Evolutionary conservation across 257 asterid genomes (phyloP).

Genomic region (Fraxinus pennsylvanica): DNA sequence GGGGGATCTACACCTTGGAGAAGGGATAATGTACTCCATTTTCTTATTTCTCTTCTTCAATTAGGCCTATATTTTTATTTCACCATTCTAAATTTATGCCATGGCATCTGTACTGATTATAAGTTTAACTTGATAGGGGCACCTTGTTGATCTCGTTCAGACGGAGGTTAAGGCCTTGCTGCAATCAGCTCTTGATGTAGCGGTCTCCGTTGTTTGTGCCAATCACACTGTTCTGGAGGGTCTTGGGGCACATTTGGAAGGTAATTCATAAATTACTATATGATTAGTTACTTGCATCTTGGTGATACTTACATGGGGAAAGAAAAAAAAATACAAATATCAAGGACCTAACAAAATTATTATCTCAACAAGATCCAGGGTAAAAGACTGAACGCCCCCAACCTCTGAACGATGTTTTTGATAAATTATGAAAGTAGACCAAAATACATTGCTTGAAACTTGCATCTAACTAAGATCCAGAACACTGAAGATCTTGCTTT

Average conservation of each 20-base stretch:
- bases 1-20: constrained; percentile 85
- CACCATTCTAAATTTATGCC: not conserved
- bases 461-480: not conserved
- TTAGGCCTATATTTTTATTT: not conserved
- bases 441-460: not conserved
- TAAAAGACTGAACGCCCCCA: not conserved
- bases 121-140: constrained; percentile 59
- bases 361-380: not conserved
- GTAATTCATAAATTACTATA: constrained; percentile 33
- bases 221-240: constrained; percentile 88
- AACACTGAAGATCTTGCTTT: not conserved
- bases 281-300: constrained; percentile 9
- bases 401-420: not conserved
- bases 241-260: constrained; percentile 88
- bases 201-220: constrained; percentile 88
- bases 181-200: constrained; percentile 94
- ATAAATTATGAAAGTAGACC: not conserved
- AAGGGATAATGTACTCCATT: constrained; percentile 70
- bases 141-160: constrained; percentile 94
- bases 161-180: constrained; percentile 76
- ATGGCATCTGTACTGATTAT: constrained; percentile 23
- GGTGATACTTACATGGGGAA: not conserved
- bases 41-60: constrained; percentile 19
- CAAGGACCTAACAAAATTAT: not conserved
- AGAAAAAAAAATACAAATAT: not conserved